A percentile compares a stretch with the other conserved stretches of the same genome.
These are phyloP conservation scores for Sporothrix brasiliensis DNA, from an alignment of 2,329 filamentous ascomycete species.

Conservation along the genomic window DNA sequence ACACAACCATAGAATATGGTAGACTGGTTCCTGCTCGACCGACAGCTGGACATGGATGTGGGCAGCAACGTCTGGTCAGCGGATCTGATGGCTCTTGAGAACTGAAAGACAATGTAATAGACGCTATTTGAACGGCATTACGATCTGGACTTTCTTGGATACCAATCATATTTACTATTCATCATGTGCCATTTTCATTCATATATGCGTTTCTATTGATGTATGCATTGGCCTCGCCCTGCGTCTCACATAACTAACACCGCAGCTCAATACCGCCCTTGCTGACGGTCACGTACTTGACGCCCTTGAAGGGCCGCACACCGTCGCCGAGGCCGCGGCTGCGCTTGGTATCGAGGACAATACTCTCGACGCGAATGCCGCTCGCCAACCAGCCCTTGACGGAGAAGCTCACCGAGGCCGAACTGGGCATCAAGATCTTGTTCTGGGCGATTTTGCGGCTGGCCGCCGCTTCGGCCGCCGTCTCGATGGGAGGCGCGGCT, in stretches of 20 bases:
- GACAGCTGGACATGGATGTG: slow-evolving; percentile 25
- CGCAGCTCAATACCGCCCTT: slow-evolving; percentile 66
- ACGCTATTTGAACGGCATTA: background rate
- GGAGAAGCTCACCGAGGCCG: slow-evolving; percentile 71
- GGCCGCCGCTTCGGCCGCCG: slow-evolving; percentile 39
- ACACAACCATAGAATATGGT: slow-evolving; percentile 32
- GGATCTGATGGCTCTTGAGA: slow-evolving; percentile 33
- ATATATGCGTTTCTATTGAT: background rate
- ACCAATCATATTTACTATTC: background rate
- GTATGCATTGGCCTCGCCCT: background rate
- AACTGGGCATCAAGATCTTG: slow-evolving; percentile 77
- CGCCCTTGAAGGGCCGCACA: slow-evolving; percentile 94
- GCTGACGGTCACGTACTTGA: slow-evolving; percentile 88
- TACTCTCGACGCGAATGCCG: slow-evolving; percentile 68
- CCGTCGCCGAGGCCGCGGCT: slow-evolving; percentile 83
- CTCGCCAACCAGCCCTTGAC: slow-evolving; percentile 71
- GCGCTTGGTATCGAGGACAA: slow-evolving; percentile 72
- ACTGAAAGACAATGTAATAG: background rate
- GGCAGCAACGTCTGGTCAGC: slow-evolving; percentile 35
- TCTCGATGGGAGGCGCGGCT: slow-evolving; percentile 4
- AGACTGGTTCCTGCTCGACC: slow-evolving; percentile 35
- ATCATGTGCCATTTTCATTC: background rate
- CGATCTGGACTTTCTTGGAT: background rate
- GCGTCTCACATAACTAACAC: slow-evolving; percentile 48
- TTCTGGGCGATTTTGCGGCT: slow-evolving; percentile 64